Base-by-base conservation (phyloP, 1,139 yeast species). In the Yamadazyma siamensis region DNA sequence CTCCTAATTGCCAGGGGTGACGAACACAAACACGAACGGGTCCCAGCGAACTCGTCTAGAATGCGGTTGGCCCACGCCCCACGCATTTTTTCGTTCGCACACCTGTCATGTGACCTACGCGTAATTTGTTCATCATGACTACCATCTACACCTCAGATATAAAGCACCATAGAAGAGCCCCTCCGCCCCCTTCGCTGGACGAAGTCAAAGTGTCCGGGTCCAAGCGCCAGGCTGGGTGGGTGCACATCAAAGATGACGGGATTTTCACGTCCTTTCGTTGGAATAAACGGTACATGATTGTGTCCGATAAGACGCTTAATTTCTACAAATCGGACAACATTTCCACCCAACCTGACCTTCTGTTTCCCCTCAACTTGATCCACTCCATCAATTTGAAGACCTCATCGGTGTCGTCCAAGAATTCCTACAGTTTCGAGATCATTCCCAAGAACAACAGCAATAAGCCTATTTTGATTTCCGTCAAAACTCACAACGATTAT, bases 181-280 rank as follows among this genome's bases (percentile, higher is more conserved):
- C 75, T 6, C 71, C 68, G 4, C 70, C 70, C n/a, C 69, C 69
- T 10, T 19, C 23, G 23, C 29, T n/a, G 26, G 16, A 13, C 29
- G 32, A 12, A 15, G 41, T 38, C 23, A 27, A 13, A 23, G 35
- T 14, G 14, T 23, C 31, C 10, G 9, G 9, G 10, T 18, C 20
- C 31, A 62, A 59, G 35, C 50, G 68, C 20, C 65, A 61, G 34
- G 45, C 61, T 14, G 96, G 97, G 0, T 89, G 96, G 95, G 89
- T 86, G 15, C 85, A 86, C 34, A 80, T 87, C 34, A 88, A 87
- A 54, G 97, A 89, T 47, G 97, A 89, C 47, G 95, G 96, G 14
- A 58, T 85, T 21, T 68, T 69, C 49, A 75, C 86, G 41, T 77
- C 88, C 10, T 87, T 89, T 54, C 67, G 95, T 46, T 91, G 97